Base-by-base conservation (phyloP, 345 rosid species). In the Lumnitzera littorea region DNA sequence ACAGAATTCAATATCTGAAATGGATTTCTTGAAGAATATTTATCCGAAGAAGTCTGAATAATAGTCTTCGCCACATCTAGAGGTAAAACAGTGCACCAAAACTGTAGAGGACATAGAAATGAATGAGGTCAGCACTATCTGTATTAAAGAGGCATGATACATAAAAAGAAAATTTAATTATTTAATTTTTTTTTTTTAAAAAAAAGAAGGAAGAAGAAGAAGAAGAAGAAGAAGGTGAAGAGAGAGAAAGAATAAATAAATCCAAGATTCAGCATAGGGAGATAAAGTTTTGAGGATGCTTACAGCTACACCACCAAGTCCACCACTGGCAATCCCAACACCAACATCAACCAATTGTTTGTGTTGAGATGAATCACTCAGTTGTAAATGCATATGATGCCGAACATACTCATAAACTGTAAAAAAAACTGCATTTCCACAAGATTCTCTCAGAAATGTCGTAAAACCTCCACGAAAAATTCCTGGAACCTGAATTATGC, bases 301-400 rank as follows among this genome's bases (percentile, higher is more conserved):
- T 84, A 94, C 99, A 68, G 96, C 96, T 51, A 94, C 81, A 61
- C 99, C 97, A 60, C 92, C 89, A 61, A 94, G 88, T 51, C 97
- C 97, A 66, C 99, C 97, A 31, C 77, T 84, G 60, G 83, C 47
- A 47, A 91, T 79, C 60, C 97, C 97, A 57, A 91, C 74, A 64
- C 92, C 96, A 84, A 83, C 80, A 76, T 84, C 95, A 82, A 80
- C 68, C 67, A 88, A 74, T 70, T 84, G 59, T 66, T 72, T 80
- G 74, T 65, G 80, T 61, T 76, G 64, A 51, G 81, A 71, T 62
- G 70, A 54, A 24, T 67, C 55, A 48, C 68, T 70, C 71, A 88
- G 61, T 50, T 65, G 74, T 36, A 71, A 72, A 72, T 83, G 89
- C 84, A 88, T 84, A 72, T 73, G 73, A 72, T 90, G 78, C 51